These are phyloP conservation scores for Piper longum DNA, from an alignment of 164 flowering plant genomes.

Conservation along the genomic window DNA sequence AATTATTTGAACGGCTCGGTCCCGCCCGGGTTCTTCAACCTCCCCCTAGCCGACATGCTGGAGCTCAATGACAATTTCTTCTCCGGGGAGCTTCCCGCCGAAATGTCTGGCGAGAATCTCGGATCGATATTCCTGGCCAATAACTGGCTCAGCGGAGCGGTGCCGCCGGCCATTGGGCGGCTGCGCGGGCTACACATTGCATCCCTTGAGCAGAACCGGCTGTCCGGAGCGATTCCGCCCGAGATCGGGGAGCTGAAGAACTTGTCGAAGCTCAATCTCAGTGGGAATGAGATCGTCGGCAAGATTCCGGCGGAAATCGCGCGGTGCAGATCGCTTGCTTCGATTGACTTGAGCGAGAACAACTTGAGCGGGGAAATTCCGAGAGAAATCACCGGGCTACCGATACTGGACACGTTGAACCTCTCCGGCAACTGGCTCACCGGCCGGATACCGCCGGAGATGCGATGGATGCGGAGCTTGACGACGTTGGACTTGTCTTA, in stretches of 20 bases:
- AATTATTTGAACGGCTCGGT: constrained; percentile 55
- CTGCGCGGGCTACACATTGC: constrained; percentile 26
- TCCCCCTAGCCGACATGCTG: constrained; percentile 32
- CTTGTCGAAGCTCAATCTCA: constrained; percentile 32
- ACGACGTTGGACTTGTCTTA: constrained; percentile 55
- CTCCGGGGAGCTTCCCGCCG: constrained; percentile 53
- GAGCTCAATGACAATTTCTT: constrained; percentile 55
- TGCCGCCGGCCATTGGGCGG: constrained; percentile 48
- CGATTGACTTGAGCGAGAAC: constrained; percentile 59
- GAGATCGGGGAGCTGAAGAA: constrained; percentile 30
- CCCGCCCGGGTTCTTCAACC: constrained; percentile 55
- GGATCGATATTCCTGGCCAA: constrained; percentile 32
- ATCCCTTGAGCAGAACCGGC: constrained; percentile 33
- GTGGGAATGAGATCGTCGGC: constrained; percentile 45
- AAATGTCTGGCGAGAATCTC: constrained; percentile 28
- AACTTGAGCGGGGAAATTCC: constrained; percentile 46
- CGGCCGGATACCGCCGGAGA: constrained; percentile 50
- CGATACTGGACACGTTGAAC: constrained; percentile 33
- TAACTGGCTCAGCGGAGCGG: constrained; percentile 46
- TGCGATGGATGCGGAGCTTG: constrained; percentile 46
- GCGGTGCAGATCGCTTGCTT: constrained; percentile 20
- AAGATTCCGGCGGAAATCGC: constrained; percentile 38
- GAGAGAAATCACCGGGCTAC: constrained; percentile 18
- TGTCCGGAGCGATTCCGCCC: constrained; percentile 48
- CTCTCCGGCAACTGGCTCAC: constrained; percentile 43